Conservation (phyloP, 495 filamentous ascomycete genomes). For the Tuber calosporum region DNA sequence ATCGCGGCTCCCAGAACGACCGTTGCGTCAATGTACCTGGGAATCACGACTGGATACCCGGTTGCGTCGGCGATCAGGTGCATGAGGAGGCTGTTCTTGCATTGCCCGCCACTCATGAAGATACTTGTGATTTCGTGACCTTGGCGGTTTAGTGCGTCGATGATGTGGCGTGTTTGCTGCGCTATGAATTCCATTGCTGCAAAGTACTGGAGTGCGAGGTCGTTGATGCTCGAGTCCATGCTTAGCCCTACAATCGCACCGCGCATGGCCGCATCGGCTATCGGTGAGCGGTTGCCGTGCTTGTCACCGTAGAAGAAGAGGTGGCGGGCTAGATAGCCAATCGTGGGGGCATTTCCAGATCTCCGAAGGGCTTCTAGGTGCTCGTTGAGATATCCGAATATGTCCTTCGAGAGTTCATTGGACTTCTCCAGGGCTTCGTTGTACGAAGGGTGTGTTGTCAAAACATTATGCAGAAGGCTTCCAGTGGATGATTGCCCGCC, state of each 20-base stretch:
- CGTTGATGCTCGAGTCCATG: conserved; percentile 74
- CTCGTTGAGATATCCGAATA: conserved; percentile 90
- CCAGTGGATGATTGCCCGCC: conserved; percentile 94
- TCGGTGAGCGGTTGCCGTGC: conserved; percentile 92
- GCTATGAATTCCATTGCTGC: conserved; percentile 94
- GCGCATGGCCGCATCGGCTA: conserved; percentile 86
- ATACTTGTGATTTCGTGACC: conserved; percentile 83
- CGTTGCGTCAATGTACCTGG: conserved; percentile 86
- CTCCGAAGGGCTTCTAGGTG: conserved; percentile 70
- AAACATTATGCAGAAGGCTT: conserved; percentile 83
- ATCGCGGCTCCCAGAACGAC: conserved; percentile 95
- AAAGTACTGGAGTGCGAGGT: conserved; percentile 85
- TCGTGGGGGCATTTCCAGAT: conserved; percentile 59
- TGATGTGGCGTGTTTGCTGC: conserved; percentile 88
- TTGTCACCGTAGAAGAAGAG: conserved; percentile 98
- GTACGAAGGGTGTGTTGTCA: conserved; percentile 88
- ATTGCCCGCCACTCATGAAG: conserved; percentile 97
- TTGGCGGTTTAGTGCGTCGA: conserved; percentile 79
- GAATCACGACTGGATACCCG: conserved; percentile 83
- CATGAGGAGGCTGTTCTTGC: conserved; percentile 90
- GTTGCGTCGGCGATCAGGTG: conserved; percentile 82
- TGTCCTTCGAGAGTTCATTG: conserved; percentile 67
- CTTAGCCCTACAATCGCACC: conserved; percentile 79
- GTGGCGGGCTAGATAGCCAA: conserved; percentile 81
- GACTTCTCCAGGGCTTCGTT: conserved; percentile 67